A percentile compares a stretch with the other conserved stretches of the same genome.
phyloP scores from a whole-genome alignment of 441 rosid species.

The Eutrema salsugineum region DNA sequence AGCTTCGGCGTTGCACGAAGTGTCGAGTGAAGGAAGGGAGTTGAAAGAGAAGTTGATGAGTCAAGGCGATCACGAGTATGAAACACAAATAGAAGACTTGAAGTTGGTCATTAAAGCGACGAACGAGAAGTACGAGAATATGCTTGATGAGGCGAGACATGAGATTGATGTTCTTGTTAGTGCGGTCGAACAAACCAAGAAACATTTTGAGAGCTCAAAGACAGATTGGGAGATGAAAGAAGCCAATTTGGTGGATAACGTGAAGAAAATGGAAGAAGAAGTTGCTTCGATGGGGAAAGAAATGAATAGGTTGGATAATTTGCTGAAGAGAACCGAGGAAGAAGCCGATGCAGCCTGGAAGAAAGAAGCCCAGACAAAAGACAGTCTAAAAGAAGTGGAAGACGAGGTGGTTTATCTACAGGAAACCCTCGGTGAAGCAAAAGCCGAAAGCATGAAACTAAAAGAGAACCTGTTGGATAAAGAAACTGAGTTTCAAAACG shows the following conservation, averaged over 20 bases:
- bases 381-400: constrained; percentile 75
- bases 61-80: constrained; percentile 70
- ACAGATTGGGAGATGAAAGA: constrained; percentile 79
- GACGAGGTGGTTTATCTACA: constrained; percentile 71
- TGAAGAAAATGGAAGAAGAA: constrained; percentile 64
- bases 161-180: constrained; percentile 58
- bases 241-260: constrained; percentile 43
- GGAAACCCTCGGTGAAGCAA: constrained; percentile 64
- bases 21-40: constrained; percentile 82
- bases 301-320: constrained; percentile 52
- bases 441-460: constrained; percentile 59
- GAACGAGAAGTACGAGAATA: constrained; percentile 72
- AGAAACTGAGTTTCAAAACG: constrained; percentile 70
- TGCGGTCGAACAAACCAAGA: constrained; percentile 52
- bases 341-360: constrained; percentile 63
- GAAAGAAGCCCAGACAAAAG: constrained; percentile 54
- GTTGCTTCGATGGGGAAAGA: constrained; percentile 61
- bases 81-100: constrained; percentile 70
- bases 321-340: constrained; percentile 71
- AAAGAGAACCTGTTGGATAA: constrained; percentile 71
- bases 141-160: constrained; percentile 69
- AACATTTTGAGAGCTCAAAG: constrained; percentile 51
- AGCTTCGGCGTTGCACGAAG: constrained; percentile 90
- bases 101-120: constrained; percentile 68
- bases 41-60: constrained; percentile 69